Evolutionary conservation across 306 rosid species (phyloP), one percentile per base, ranked within the genome.

Genomic region (Corylus avellana): DNA sequence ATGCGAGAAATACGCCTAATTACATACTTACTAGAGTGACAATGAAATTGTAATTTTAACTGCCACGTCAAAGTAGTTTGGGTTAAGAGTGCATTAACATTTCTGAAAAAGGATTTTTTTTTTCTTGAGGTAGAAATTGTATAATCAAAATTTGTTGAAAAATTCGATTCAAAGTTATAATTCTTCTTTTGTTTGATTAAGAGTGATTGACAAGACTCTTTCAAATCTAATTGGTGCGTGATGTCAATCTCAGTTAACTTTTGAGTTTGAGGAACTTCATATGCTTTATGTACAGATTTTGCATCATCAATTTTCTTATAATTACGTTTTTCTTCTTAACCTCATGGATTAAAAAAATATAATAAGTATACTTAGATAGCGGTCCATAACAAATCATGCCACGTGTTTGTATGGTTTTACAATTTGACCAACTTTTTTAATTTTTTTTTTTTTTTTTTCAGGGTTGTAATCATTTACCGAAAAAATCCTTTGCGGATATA

Each of bases 321-420:
- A 42, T 42, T 42, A 42, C 5, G 6, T 42, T 25, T 13, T 49
- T 49, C 53, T 59, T 59, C 29, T 42, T 42, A 42, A 42, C 7
- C 46, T 7, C 6, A 6, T 42, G 46, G 46, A 42, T 42, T 42
- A 42, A 7, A 42, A 6, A 6, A 12, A 25, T 20, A 20, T 2
- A 3, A 58, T 9, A 1, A 59, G 14, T 22, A 25, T 22, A 25
- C 10, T 59, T 59, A 25, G 2, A 25, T 59, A 25, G 66, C n/a
- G 1, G 27, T 59, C 7, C 66, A 4, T 25, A n/a, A 57, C 10
- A 20, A 57, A 70, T 61, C 70, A 12, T 54, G 77, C 70, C 75
- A 77, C 80, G 73, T 72, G 7, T 47, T 37, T 16, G 1, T 10
- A 37, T 62, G 14, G 13, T 51, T 75, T 79, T 72, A 74, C 51